Conservation (phyloP, 768 basidiomycete genomes). For the Tylopilus sp. region DNA sequence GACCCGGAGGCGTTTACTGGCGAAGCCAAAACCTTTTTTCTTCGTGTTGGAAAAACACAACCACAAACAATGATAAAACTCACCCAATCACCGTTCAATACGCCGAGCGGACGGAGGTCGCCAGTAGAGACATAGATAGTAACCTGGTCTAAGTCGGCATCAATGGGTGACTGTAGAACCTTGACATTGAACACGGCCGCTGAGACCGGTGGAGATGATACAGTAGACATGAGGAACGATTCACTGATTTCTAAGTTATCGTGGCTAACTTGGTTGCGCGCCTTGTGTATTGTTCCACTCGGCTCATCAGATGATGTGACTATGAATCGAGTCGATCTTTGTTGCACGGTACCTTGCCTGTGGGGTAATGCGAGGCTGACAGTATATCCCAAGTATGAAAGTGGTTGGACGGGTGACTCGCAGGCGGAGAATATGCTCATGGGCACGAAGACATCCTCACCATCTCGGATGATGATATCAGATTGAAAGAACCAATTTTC, state of each 20-base stretch:
- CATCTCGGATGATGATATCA: conserved; percentile 50
- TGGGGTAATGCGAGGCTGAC: conserved; percentile 68
- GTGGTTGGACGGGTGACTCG: conserved; percentile 5
- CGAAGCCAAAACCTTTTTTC: conserved; percentile 49
- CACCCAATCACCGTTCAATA: conserved; percentile 80
- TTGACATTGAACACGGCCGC: conserved; percentile 27
- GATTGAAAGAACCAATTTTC: conserved; percentile 43
- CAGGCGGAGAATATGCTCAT: conserved; percentile 17
- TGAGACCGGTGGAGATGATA: conserved; percentile 28
- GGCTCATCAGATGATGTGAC: conserved; percentile 35
- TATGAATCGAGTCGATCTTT: conserved; percentile 51
- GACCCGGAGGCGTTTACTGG: conserved; percentile 32
- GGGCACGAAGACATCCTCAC: conserved; percentile 37
- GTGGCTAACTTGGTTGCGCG: conserved; percentile 11
- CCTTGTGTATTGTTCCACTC: conserved; percentile 2
- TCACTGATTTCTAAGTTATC: conserved; percentile 70
- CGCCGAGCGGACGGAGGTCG: conserved; percentile 64
- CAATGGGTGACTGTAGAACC: conserved; percentile 34
- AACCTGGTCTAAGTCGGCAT: conserved; percentile 43
- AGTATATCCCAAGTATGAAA: conserved; percentile 37
- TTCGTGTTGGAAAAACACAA: background rate
- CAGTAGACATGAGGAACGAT: conserved; percentile 59
- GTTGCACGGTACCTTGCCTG: conserved; percentile 59
- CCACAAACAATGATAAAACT: conserved; percentile 7
- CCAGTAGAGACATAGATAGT: conserved; percentile 60